Base-by-base conservation (phyloP, 164 flowering plant species). In the Aristolochia fimbriata region DNA sequence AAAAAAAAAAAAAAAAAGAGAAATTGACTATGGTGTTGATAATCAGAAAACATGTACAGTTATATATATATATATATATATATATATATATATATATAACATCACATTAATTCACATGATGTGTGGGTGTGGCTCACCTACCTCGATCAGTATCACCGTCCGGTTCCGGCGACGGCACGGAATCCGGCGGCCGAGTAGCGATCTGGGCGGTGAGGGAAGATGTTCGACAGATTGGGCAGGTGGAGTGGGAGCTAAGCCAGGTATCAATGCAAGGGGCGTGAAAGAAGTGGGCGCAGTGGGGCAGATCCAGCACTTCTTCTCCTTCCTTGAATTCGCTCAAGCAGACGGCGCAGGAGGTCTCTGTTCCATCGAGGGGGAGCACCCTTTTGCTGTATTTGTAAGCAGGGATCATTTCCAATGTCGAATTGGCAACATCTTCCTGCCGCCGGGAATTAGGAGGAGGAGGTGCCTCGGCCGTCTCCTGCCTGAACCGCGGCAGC, bases 231-330 rank as follows among this genome's bases (percentile, higher is more conserved):
- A 84, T 75, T 0, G 93, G 93, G 62, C 93, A 86, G 2, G 80
- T 84, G 55, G 84, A 77, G 71, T 82, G 87, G 8, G 89, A 78
- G 19, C 74, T 74, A 56, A 86, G 78, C 93, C 93, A 86, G 84
- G 78, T 82, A 65, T 84, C 87, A 20, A 86, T 84, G 48, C 93
- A 86, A 2, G 70, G 83, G 0, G 65, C 63, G 46, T 86, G 93
- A 57, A 86, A 86, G 24, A 70, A 59, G 63, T 86, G 93, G 14
- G 61, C 63, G 57, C 93, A 86, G 21, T 74, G 76, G 16, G 89
- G 83, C 6, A 86, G 66, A 1, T 55, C 25, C 25, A 86, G 80
- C n/a, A 81, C 82, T 63, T 54, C 66, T 49, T 86, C 89, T 19
- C 62, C 55, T 24, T 76, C 83, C 47, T 73, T 79, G 33, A 86